Base-by-base conservation (phyloP, 257 asterid genomes). In the Scutellaria minor region DNA sequence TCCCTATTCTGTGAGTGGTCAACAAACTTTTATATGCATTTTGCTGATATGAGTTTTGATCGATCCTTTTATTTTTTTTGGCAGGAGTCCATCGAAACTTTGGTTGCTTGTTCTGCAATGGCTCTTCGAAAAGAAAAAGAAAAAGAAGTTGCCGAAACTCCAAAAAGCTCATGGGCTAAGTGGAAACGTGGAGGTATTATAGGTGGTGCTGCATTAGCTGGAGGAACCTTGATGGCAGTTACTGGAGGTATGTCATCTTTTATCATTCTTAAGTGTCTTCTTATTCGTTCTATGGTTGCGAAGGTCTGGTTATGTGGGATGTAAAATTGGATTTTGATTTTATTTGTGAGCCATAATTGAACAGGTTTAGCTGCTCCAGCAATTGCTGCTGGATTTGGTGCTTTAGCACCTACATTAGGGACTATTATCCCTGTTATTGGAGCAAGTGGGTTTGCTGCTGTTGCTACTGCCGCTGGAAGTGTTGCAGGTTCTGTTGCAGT, bases 401-500 rank as follows among this genome's bases (percentile, higher is more conserved):
- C 99, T 41, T 80, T 95, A 79, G 98, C 96, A 9, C 99, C 98
- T 60, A 86, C 96, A n/a, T 84, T 95, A 76, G 98, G 99, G 71
- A 76, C 97, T 72, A 78, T 95, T 51, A 82, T 95, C 78, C 99
- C 99, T 55, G 88, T 87, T 56, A 86, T 95, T 79, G 99, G 98
- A 78, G 98, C 99, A 52, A 63, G 96, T 77, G 98, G 96, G 47
- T 88, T 90, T 81, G 96, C 94, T 80, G 96, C 99, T 58, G 87
- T 88, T 83, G 98, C 98, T 53, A 85, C 79, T 65, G 98, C 97
- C 39, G 99, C 99, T 77, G 99, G 99, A 76, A 87, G 97, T 78
- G 96, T 84, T 81, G 99, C 96, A 1, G 99, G 99, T 63, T 95
- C 99, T 57, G 98, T 87, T 75, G 96, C 99, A 60, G 98, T 95